Base-by-base conservation (phyloP, 306 rosid species). In the Casuarina glauca region DNA sequence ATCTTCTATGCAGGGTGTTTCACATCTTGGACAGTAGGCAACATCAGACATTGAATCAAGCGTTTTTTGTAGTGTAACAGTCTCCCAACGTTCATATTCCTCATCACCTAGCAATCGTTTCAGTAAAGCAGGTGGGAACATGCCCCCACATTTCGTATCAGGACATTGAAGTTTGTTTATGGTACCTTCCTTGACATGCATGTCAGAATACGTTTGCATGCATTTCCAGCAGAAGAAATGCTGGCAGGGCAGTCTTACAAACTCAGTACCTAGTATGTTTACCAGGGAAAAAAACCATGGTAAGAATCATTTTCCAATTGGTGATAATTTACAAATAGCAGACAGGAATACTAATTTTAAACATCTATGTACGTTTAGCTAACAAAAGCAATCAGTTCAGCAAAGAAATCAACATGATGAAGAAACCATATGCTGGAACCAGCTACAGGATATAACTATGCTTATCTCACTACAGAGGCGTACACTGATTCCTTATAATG, bases 151-250 rank as follows among this genome's bases (percentile, higher is more conserved):
- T 83, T 92, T 92, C 81, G 90, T 66, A 49, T 88, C 79, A 13
- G 91, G 96, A 76, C 97, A 94, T 60, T 83, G 84, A 74, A 94
- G 93, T 85, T 88, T 92, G 86, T 52, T 74, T 35, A 92, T 36
- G 20, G 93, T 90, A n/a, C 97, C 94, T 84, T 94, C 98, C 84
- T 85, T 94, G 73, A 90, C 87, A 77, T 94, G 97, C 54, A 92
- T 89, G 46, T 84, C 81, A 10, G 89, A 84, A 79, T 84, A 94
- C 80, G 90, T 92, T 88, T 86, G 85, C 93, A 92, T 82, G 92
- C 98, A 94, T 69, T 89, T 90, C 80, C 78, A 86, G 84, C 98
- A 94, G 75, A 90, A 94, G 80, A 88, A 92, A 83, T 94, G 98
- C 81, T 84, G 85, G 74, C 98, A 94, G 46, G 94, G 91, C 51